Base-by-base conservation (phyloP, 148 eudicot genomes). In the Camellia granthamiana region DNA sequence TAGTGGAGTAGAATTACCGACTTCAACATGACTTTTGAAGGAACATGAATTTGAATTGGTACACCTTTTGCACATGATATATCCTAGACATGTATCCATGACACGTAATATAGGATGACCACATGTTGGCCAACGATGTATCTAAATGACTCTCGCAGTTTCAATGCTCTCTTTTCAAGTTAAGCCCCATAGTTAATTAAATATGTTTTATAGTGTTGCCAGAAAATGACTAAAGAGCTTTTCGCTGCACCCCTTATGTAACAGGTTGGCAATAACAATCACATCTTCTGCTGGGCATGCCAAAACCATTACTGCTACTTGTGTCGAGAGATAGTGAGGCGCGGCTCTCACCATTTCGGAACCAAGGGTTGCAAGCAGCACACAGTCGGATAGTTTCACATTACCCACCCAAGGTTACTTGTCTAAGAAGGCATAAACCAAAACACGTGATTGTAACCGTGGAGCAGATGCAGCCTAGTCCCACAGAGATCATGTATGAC, bases 291-390 rank as follows among this genome's bases (percentile, higher is more conserved):
- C 84, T 96, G 99, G 99, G 85, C 93, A 56, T 96, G 98, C 85
- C 98, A 93, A 78, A 84, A 63, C 81, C 97, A 92, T 83, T 92
- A 92, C 74, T 96, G 99, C 85, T 96, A 92, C 83, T 80, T 92
- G 19, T 96, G 99, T 75, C 79, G 84, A 80, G 84, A 88, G 84
- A 73, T 83, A 43, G 98, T 96, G 60, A 85, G 84, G 58, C 93
- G 97, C 5, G 78, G 91, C 79, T 84, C 92, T 30, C 89, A 90
- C 56, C 99, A 96, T 87, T 96, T 64, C 49, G 93, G 97, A 9
- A 92, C 98, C 43, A 93, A 88, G 79, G 89, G 99, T 38, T 96
- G 99, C 90, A 96, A 92, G 85, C 99, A 96, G 77, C 98, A 96
- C 87, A 86, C 95, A 7, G 93, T 14, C 0, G 94, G 84, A 72